Evolutionary conservation across 495 filamentous ascomycete species (phyloP).

Genomic region (Melanomma pulvis-pyrius): DNA sequence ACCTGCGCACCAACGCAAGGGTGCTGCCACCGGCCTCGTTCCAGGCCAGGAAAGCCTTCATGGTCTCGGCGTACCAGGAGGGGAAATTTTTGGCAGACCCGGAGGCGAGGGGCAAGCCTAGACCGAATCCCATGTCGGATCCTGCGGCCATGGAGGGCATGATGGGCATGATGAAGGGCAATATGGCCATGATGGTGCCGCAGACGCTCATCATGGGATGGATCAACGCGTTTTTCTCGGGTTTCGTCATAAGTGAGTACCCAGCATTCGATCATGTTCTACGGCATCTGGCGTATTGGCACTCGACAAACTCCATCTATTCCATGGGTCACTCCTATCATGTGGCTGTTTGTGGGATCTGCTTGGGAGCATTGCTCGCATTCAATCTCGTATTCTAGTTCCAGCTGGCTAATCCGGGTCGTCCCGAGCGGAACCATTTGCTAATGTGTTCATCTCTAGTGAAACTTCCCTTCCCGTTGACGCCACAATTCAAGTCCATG

Average conservation of each 20-base stretch:
- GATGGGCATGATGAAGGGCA: constrained; percentile 99
- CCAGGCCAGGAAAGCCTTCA: constrained; percentile 72
- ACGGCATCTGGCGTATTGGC: background rate
- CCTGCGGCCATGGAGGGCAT: constrained; percentile 98
- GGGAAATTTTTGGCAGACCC: constrained; percentile 90
- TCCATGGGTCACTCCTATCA: background rate
- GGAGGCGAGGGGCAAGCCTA: constrained; percentile 78
- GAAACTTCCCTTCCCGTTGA: constrained; percentile 97
- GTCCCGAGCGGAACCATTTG: constrained; percentile 1
- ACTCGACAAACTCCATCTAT: background rate
- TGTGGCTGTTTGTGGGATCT: background rate
- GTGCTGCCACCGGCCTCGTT: constrained; percentile 77
- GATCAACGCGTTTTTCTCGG: constrained; percentile 99
- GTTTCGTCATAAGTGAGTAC: constrained; percentile 89
- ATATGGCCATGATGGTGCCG: constrained; percentile 99
- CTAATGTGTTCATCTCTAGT: constrained; percentile 55
- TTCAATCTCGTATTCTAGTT: background rate
- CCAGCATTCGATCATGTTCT: background rate
- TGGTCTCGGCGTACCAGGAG: constrained; percentile 76
- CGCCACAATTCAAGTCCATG: constrained; percentile 99
- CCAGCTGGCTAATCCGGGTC: background rate
- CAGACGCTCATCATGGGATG: constrained; percentile 99
- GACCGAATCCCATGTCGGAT: constrained; percentile 93
- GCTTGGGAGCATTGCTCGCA: background rate
- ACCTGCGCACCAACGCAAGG: constrained; percentile 77